phyloP scores from a whole-genome alignment of 495 filamentous ascomycete species.

The Xylaria telfairii region DNA sequence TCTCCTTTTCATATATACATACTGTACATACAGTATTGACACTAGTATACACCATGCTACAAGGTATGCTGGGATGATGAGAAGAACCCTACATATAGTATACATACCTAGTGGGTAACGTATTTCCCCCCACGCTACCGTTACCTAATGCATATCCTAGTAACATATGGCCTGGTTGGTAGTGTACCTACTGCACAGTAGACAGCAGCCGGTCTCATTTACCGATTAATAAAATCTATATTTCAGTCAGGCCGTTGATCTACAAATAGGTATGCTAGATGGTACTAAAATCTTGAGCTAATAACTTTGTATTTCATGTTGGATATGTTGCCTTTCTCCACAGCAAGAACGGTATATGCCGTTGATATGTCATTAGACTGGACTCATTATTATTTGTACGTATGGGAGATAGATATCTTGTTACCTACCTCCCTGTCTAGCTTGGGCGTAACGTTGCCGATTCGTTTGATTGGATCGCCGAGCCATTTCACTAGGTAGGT shows the following conservation, averaged over 20 bases:
- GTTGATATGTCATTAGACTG: neutral
- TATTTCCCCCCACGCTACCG: neutral
- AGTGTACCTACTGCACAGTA: too few species aligned
- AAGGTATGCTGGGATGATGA: neutral
- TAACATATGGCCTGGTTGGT: slow-evolving; percentile 1
- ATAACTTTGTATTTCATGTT: neutral
- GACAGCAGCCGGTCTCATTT: neutral
- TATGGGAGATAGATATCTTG: neutral
- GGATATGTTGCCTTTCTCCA: neutral
- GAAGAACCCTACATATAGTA: slow-evolving; percentile 1
- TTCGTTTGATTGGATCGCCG: neutral
- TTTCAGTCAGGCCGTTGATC: neutral
- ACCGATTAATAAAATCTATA: neutral
- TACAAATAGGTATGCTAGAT: neutral
- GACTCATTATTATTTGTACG: too few species aligned
- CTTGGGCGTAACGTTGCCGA: neutral
- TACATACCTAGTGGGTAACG: slow-evolving; percentile 8
- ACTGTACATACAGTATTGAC: too few species aligned
- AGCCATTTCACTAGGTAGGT: neutral
- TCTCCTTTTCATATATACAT: too few species aligned
- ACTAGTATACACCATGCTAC: neutral
- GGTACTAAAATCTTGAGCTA: neutral
- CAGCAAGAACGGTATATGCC: neutral
- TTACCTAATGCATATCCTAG: neutral
- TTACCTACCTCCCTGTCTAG: neutral